These are phyloP conservation scores for Backusella tarrabulga DNA, from an alignment of 192 early-diverging fungal genomes.

Conservation along the genomic window DNA sequence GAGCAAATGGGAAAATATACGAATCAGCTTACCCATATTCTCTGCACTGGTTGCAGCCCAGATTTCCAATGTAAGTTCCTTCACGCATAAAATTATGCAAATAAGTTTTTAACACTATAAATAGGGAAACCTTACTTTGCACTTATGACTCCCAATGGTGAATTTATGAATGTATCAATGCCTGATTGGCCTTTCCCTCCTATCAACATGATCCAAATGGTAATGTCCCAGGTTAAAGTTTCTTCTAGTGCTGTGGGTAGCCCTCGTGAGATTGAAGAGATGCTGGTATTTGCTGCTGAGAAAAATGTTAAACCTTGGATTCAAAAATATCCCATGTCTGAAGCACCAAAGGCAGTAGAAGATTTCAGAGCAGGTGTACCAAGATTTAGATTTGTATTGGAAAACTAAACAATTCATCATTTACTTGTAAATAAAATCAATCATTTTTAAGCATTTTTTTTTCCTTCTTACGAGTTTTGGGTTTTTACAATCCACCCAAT, in stretches of 20 bases:
- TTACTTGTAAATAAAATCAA: neutral
- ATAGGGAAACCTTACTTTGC: conserved; percentile 8
- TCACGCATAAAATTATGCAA: neutral
- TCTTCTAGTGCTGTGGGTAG: conserved; percentile 59
- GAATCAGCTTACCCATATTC: conserved; percentile 24
- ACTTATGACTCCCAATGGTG: conserved; percentile 38
- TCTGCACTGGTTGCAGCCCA: conserved; percentile 16
- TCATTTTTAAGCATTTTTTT: neutral
- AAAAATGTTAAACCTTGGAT: conserved; percentile 55
- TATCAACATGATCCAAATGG: conserved; percentile 8
- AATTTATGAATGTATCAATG: conserved; percentile 61
- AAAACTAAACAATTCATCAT: conserved; percentile 43
- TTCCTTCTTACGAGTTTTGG: neutral
- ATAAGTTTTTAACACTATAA: neutral
- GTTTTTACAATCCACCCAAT: neutral
- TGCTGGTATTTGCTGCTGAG: conserved; percentile 58
- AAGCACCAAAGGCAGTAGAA: conserved; percentile 61
- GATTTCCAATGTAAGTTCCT: conserved; percentile 18
- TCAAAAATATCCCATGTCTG: conserved; percentile 55
- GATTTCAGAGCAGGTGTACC: conserved; percentile 59
- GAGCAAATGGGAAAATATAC: conserved; percentile 2
- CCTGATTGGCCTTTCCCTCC: conserved; percentile 42
- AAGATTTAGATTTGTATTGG: conserved; percentile 71
- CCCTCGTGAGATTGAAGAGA: conserved; percentile 50
- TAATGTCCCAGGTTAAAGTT: conserved; percentile 35